Base-by-base conservation (phyloP, 805 yeast species). In the Starmerella vitae region DNA sequence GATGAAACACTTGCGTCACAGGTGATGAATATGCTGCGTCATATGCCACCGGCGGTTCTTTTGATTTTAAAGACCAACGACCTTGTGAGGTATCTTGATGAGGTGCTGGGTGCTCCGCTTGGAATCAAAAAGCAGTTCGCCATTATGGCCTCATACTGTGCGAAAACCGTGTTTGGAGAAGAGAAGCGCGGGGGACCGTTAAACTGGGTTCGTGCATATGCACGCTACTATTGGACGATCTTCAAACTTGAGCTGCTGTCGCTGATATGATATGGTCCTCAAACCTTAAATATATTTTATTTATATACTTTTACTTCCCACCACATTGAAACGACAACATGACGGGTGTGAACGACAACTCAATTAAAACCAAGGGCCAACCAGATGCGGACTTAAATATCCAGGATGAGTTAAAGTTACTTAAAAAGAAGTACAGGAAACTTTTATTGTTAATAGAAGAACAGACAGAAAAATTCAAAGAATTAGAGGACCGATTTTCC, bases 1-100 rank as follows among this genome's bases (percentile, higher is more conserved):
- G 45, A 43, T 28, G 74, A 74, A 6, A 78, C 78, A 0, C 61
- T 84, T 8, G 55, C 93, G 14, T 71, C 76, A 15, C 79, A 78
- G 49, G 64, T 91, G 52, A 86, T 91, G 93, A 61, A 70, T 13
- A 70, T 91, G 34, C 64, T 91, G 30, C 73, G 86, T 10, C 63
- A 69, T 13, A 74, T 91, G 63, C 99, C 99, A 1, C 66, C 86
- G 32, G 74, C 86, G 14, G 94, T 91, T 18, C 58, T 91, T 21
- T 66, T 91, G 44, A 82, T 91, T 34, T 64, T 91, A 53, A 91
- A 91, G 56, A 93, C 99, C 0, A 91, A 91, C 56, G 99, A 91
- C 61, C 66, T 91, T 36, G 84, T 94, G 0, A 68, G 99, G 51
- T 78, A 76, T 50, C 64, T 91, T 34, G 98, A 91, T 58, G 97